Base-by-base conservation (phyloP, 176 grass and related monocot genomes). In the Melocanna baccifera region DNA sequence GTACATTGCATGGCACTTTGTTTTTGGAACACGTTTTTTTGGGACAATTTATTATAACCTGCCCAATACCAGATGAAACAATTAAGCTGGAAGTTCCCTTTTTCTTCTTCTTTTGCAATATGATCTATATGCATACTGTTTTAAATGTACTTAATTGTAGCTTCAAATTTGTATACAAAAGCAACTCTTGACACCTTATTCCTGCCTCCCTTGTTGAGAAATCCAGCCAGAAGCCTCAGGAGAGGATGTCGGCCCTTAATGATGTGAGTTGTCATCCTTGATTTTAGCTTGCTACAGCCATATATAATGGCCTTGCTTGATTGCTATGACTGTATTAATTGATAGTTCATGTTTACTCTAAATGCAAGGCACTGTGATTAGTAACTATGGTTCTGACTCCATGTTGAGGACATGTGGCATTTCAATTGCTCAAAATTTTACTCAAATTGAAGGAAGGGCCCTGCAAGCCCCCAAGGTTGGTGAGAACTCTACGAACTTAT, bases 221-320 rank as follows among this genome's bases (percentile, higher is more conserved):
- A 55, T 97, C 91, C 2, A 92, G 92, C 78, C 92, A 97, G 55
- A 97, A 94, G 53, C 95, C 95, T 77, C 85, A 93, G 39, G 90
- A 94, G 55, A 87, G 92, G 68, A 94, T 89, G 89, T 71, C 59
- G 47, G 79, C 61, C 6, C 81, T 97, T 12, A 82, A 40, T 19
- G 92, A 94, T 55, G 95, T 97, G 50, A 73, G 68, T 84, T 48
- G 57, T n/a, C 56, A 32, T 72, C 57, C 40, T 64, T 80, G n/a
- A 61, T 86, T 86, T 61, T 75, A 67, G 47, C 67, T 37, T 64
- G 36, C 19, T 77, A 48, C 52, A 39, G 37, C 19, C 20, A 61
- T 70, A 26, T 59, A 74, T 45, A 45, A 69, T 41, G 57, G 29
- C 13, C 0, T 73, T 64, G 37, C 13, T 77, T n/a, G 34, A 9